Conservation (phyloP, 306 rosid species). For the Vigna hirtella region DNA sequence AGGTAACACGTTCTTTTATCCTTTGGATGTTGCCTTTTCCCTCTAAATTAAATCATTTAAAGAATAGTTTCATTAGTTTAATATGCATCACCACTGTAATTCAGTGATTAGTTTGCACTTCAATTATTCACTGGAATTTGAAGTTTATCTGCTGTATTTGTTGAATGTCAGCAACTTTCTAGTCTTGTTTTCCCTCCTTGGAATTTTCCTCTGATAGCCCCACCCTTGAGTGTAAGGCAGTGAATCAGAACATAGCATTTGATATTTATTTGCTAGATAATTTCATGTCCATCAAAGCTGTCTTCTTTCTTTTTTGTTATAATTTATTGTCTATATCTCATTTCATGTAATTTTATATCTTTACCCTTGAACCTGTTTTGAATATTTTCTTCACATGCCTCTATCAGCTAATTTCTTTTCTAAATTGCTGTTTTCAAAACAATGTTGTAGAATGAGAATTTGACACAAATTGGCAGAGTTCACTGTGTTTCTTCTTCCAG, state of each 20-base stretch:
- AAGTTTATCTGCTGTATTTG: background rate
- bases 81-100: slow-evolving; percentile 8
- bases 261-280: slow-evolving; percentile 8
- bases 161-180: slow-evolving; percentile 1
- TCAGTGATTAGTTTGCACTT: slow-evolving; percentile 7
- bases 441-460: slow-evolving; percentile 25
- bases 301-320: slow-evolving; percentile 22
- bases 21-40: slow-evolving; percentile 15
- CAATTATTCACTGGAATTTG: slow-evolving; percentile 14
- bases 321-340: slow-evolving; percentile 14
- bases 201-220: background rate
- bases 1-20: slow-evolving; percentile 19
- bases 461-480: slow-evolving; percentile 28
- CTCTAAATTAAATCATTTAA: slow-evolving; percentile 11
- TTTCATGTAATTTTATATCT: slow-evolving; percentile 26
- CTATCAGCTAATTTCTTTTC: slow-evolving; percentile 30
- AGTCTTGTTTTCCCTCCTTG: slow-evolving; percentile 23
- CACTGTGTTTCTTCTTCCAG: slow-evolving; percentile 41
- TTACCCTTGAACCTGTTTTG: slow-evolving; percentile 17
- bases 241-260: background rate
- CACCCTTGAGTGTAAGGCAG: slow-evolving; percentile 28
- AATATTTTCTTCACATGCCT: slow-evolving; percentile 4
- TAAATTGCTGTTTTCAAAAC: slow-evolving; percentile 22
- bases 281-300: slow-evolving; percentile 15
- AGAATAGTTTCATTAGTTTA: slow-evolving; percentile 32